A percentile compares a stretch with the other conserved stretches of the same genome.
Evolutionary conservation across 768 basidiomycete species (phyloP).

Genomic region (Tricholoma hemisulphureum): DNA sequence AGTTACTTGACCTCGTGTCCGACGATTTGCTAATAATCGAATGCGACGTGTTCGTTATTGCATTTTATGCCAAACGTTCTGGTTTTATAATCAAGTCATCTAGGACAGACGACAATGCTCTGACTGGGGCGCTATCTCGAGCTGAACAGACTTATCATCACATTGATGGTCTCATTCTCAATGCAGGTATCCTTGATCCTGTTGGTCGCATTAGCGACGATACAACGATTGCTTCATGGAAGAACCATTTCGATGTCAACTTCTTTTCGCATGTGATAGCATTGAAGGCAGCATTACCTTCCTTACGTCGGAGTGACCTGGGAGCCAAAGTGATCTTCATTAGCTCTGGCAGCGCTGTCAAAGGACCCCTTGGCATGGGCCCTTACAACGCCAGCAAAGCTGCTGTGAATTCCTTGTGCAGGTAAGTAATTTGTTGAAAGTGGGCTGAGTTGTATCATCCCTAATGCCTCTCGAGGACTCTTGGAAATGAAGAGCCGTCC

Average conservation of each 20-base stretch:
- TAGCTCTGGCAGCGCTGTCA: constrained; percentile 81
- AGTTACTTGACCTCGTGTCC: constrained; percentile 52
- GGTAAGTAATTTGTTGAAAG: constrained; percentile 38
- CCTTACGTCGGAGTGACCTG: constrained; percentile 55
- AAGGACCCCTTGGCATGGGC: constrained; percentile 69
- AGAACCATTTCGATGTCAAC: constrained; percentile 77
- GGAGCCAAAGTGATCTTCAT: constrained; percentile 77
- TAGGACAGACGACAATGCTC: constrained; percentile 59
- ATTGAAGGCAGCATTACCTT: constrained; percentile 64
- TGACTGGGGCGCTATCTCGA: constrained; percentile 53
- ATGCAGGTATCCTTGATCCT: constrained; percentile 79
- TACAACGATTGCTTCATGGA: constrained; percentile 60
- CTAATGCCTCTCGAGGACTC: constrained; percentile 50
- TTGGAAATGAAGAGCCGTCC: constrained; percentile 80
- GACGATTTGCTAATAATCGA: constrained; percentile 52
- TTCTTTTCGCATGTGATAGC: constrained; percentile 81
- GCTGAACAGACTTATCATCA: constrained; percentile 55
- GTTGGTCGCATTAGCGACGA: constrained; percentile 56
- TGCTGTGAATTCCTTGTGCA: constrained; percentile 82
- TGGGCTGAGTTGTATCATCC: not conserved
- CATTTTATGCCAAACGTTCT: constrained; percentile 7
- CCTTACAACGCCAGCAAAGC: constrained; percentile 85
- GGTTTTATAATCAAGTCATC: constrained; percentile 3
- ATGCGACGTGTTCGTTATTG: constrained; percentile 71
- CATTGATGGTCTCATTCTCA: constrained; percentile 79